Evolutionary conservation across 1,284 basidiomycete genomes (phyloP), one percentile per base, ranked within the genome.

Genomic region (Ustilago esculenta): DNA sequence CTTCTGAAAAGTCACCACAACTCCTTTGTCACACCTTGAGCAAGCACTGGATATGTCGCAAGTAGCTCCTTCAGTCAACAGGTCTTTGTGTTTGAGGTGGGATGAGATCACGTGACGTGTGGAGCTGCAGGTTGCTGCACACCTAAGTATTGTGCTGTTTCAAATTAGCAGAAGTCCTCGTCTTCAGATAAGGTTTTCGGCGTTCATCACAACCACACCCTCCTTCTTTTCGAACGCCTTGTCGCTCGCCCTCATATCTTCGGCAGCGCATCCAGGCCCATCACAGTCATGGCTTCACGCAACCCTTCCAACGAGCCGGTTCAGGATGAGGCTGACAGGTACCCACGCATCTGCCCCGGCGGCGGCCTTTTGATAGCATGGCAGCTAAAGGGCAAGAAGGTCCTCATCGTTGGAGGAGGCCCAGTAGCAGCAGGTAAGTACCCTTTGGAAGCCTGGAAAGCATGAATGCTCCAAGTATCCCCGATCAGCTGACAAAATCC

Each of bases 321-420:
- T 27, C 21, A 45, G 18, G 41, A 54, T 21, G 53, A 61, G 30
- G 68, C 50, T 20, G 51, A 68, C 40, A 55, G 57, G 17, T 78
- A 75, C 64, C 77, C 73, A 32, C 63, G 33, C 30, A 70, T 84
- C 46, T 67, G 77, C 27, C 82, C 83, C 2, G 87, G 89, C 27
- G 88, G 87, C 6, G 91, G 92, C 7, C 86, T 97, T 44, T 85
- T 92, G 39, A 84, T 93, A 59, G 94, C 95, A 24, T 92, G 92
- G 88, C 89, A 92, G 82, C 88, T 95, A 81, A 90, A 89, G 71
- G 84, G 86, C 69, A 91, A 89, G 79, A 85, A 85, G 40, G 92
- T 94, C 18, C 88, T 96, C 73, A 87, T 94, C 74, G 87, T 95
- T 65, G 92, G 95, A 50, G 92, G 92, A n/a, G 93, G 92, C 39